A percentile compares a stretch with the other conserved stretches of the same genome.
phyloP scores from a whole-genome alignment of 192 early-diverging fungal genomes.

The Coemansia sp. region DNA sequence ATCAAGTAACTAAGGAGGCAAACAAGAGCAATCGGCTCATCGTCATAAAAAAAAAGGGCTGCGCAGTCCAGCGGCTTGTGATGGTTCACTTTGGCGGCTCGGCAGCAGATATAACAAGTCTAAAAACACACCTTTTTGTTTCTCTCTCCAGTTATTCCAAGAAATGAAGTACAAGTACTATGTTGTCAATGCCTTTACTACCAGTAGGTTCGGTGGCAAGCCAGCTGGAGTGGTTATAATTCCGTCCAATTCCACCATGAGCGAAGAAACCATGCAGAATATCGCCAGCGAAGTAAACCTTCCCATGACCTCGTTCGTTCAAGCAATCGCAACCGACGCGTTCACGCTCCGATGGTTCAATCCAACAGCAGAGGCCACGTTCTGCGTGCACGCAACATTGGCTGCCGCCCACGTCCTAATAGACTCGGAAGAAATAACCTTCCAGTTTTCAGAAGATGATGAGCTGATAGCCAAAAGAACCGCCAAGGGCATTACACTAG shows the following conservation, averaged over 20 bases:
- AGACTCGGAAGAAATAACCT: neutral
- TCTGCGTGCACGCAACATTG: slow-evolving; percentile 46
- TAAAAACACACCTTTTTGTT: neutral
- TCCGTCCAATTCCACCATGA: slow-evolving; percentile 2
- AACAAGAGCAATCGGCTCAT: too few species aligned
- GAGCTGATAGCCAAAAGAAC: too few species aligned
- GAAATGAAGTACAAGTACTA: neutral
- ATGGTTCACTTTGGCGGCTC: too few species aligned
- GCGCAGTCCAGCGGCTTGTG: too few species aligned
- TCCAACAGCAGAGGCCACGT: slow-evolving; percentile 12
- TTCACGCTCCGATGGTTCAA: slow-evolving; percentile 33
- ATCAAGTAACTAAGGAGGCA: too few species aligned
- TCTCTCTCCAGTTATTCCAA: too few species aligned
- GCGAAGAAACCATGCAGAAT: slow-evolving; percentile 9
- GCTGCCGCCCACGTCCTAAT: slow-evolving; percentile 35
- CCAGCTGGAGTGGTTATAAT: slow-evolving; percentile 29
- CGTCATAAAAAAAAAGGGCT: too few species aligned
- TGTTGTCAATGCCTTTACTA: slow-evolving; percentile 27
- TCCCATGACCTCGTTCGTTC: slow-evolving; percentile 47
- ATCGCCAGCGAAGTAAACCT: slow-evolving; percentile 47
- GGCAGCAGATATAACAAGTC: too few species aligned
- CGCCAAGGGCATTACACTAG: neutral
- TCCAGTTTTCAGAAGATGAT: too few species aligned
- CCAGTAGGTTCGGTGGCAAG: neutral
- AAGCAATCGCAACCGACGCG: neutral